phyloP scores from a whole-genome alignment of 345 rosid genomes.

The Salix brachista region DNA sequence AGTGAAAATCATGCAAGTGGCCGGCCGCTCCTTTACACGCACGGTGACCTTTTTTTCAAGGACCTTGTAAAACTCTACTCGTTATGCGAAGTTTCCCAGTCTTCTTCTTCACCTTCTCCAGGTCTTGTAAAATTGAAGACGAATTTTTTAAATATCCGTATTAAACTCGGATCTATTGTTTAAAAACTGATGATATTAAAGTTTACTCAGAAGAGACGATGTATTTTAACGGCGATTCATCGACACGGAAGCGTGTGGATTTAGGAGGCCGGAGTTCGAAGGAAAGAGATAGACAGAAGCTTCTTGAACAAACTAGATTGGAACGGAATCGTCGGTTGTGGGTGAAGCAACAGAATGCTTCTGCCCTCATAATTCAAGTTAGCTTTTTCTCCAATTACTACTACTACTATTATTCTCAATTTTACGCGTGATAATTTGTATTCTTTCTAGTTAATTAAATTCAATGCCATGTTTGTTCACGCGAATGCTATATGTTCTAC shows the following conservation, averaged over 20 bases:
- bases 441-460: background rate
- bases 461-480: background rate
- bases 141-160: background rate
- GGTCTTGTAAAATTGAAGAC: background rate
- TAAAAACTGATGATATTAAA: background rate
- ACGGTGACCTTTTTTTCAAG: background rate
- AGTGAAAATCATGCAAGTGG: background rate
- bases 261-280: conserved; percentile 97
- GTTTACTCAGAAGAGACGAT: conserved; percentile 24
- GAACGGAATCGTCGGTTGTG: conserved; percentile 82
- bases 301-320: conserved; percentile 84
- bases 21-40: background rate
- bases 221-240: conserved; percentile 94
- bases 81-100: background rate
- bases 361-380: conserved; percentile 87
- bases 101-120: background rate
- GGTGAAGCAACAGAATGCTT: conserved; percentile 66
- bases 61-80: background rate
- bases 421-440: background rate
- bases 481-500: background rate
- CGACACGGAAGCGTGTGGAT: conserved; percentile 91
- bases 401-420: background rate
- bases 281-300: conserved; percentile 94
- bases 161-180: background rate
- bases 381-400: background rate